A percentile compares a stretch with the other conserved stretches of the same genome.
Conservation (phyloP, 768 basidiomycete species). For the Boletellus ananas region DNA sequence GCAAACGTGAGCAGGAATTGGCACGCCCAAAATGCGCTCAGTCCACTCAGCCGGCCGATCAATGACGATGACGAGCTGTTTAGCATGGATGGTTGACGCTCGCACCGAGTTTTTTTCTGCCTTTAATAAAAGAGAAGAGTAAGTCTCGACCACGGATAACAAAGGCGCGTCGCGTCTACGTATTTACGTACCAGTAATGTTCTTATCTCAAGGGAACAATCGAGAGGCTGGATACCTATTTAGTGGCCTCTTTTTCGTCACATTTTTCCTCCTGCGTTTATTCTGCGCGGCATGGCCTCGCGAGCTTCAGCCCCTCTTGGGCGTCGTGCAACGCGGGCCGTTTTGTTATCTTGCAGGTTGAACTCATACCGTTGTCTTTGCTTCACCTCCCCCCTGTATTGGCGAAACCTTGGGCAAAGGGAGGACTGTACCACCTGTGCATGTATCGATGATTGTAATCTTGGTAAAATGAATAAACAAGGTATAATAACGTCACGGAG, state of each 20-base stretch:
- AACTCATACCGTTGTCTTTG: slow-evolving; percentile 24
- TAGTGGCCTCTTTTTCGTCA: slow-evolving; percentile 19
- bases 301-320: background rate
- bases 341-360: slow-evolving; percentile 10
- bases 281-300: slow-evolving; percentile 9
- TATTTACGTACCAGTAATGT: slow-evolving; percentile 30
- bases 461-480: slow-evolving; percentile 14
- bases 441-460: slow-evolving; percentile 25
- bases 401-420: slow-evolving; percentile 7
- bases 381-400: slow-evolving; percentile 10
- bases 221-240: slow-evolving; percentile 30
- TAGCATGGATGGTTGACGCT: slow-evolving; percentile 53
- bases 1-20: slow-evolving; percentile 29
- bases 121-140: background rate
- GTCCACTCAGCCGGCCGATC: slow-evolving; percentile 62
- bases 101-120: background rate
- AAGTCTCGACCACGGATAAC: slow-evolving; percentile 9
- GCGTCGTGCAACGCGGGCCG: background rate
- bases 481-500: background rate
- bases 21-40: slow-evolving; percentile 40
- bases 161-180: slow-evolving; percentile 4
- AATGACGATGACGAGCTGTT: slow-evolving; percentile 68
- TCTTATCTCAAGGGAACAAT: slow-evolving; percentile 23
- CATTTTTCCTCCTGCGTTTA: background rate
- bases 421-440: slow-evolving; percentile 13